Evolutionary conservation across 78 protist genomes (phyloP).

Genomic region (Dictyostelium citrinum): DNA sequence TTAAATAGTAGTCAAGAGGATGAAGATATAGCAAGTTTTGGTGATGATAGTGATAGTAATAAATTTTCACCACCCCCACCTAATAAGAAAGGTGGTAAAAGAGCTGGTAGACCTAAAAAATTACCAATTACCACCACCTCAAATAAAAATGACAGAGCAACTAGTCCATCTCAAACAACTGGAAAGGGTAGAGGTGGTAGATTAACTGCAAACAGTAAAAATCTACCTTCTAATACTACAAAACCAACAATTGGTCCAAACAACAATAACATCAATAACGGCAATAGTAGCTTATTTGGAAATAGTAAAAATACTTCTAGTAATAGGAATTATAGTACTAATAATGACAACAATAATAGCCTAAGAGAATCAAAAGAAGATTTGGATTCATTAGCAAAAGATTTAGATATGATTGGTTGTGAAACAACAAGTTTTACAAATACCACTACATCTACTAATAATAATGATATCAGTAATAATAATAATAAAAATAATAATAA

Average conservation of each 20-base stretch:
- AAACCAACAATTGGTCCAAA: neutral
- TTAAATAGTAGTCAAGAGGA: neutral
- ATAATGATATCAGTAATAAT: neutral
- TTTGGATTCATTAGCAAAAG: neutral
- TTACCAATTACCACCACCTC: neutral
- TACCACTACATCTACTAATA: neutral
- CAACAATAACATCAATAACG: neutral
- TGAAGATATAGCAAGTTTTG: neutral
- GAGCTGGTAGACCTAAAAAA: slow-evolving; percentile 1
- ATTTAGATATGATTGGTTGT: neutral
- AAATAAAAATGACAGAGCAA: neutral
- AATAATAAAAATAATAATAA: neutral
- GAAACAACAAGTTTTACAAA: neutral
- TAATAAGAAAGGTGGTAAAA: neutral
- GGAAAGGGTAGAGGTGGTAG: neutral
- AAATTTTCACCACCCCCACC: slow-evolving; percentile 14
- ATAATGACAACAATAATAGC: neutral
- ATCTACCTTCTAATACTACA: neutral
- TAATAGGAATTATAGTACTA: neutral
- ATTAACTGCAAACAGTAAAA: neutral
- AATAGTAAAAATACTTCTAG: neutral
- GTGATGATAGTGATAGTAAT: neutral
- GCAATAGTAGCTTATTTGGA: neutral
- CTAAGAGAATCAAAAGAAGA: neutral
- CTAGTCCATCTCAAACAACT: neutral